Evolutionary conservation across 2,329 filamentous ascomycete genomes (phyloP).

Genomic region (Trichoderma harzianum): DNA sequence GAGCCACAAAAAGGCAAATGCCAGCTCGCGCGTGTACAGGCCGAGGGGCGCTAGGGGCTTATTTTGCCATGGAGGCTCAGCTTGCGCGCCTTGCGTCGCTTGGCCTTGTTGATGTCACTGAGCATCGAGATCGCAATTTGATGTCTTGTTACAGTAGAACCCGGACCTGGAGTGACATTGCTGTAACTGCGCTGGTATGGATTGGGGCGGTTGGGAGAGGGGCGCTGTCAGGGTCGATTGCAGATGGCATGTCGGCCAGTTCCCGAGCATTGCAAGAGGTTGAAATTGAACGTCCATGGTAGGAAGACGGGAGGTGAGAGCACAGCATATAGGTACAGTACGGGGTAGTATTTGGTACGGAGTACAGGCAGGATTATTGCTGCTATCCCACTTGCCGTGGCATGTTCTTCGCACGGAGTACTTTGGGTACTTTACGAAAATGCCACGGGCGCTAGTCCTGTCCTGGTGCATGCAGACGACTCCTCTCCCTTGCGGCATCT

Average conservation of each 20-base stretch:
- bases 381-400: background rate
- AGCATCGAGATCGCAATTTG: background rate
- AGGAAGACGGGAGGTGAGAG: background rate
- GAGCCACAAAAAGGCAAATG: constrained; percentile 2
- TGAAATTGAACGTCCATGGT: background rate
- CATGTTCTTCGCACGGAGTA: background rate
- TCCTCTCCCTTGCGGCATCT: background rate
- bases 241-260: background rate
- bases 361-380: background rate
- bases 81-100: constrained; percentile 3
- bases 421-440: background rate
- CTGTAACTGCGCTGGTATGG: background rate
- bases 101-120: background rate
- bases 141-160: background rate
- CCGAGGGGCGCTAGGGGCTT: background rate
- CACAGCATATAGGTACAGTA: background rate
- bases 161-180: background rate
- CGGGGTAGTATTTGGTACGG: background rate
- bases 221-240: background rate
- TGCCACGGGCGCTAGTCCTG: constrained; percentile 7
- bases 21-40: background rate
- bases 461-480: background rate
- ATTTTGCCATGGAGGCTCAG: background rate
- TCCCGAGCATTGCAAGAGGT: background rate
- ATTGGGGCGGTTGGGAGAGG: background rate